phyloP scores from a whole-genome alignment of 108 stramenopile species.

The Pelagomonas calceolata region DNA sequence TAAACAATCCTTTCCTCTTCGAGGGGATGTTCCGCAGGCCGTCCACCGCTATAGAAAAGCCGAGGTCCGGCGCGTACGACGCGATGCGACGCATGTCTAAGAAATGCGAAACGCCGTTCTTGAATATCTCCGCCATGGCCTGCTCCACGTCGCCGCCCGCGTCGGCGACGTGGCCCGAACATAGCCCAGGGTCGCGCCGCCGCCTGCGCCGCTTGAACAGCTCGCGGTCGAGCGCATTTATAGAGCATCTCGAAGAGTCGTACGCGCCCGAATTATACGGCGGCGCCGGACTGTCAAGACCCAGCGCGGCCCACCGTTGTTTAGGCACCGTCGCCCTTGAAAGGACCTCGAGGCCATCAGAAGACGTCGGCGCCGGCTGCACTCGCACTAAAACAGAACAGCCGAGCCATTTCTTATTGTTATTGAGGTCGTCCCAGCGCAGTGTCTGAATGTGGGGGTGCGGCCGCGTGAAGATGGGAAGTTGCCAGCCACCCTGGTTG shows the following conservation, averaged over 20 bases:
- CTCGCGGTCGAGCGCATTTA: not conserved
- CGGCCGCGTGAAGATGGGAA: conserved; percentile 2
- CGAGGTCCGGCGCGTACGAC: not conserved
- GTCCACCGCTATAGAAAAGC: conserved; percentile 8
- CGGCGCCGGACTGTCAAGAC: conserved; percentile 1
- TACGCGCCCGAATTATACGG: conserved; percentile 2
- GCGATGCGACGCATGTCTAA: not conserved
- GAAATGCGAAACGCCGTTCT: not conserved
- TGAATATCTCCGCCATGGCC: not conserved
- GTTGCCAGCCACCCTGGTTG: conserved; percentile 10
- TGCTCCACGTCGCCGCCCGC: not conserved
- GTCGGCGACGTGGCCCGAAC: not conserved
- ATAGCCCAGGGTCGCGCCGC: not conserved
- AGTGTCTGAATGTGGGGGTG: not conserved
- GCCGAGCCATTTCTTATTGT: not conserved
- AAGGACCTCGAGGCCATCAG: conserved; percentile 2
- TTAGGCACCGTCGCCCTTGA: not conserved
- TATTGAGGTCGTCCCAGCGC: not conserved
- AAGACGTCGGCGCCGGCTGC: conserved; percentile 6
- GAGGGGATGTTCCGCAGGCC: conserved; percentile 9
- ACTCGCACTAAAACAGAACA: conserved; percentile 9
- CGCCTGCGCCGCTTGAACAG: not conserved
- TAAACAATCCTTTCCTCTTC: no score
- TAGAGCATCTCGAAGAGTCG: not conserved
- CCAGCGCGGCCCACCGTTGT: conserved; percentile 3